These are phyloP conservation scores for Sistotremastrum suecicum DNA, from an alignment of 768 basidiomycete species.

Conservation along the genomic window DNA sequence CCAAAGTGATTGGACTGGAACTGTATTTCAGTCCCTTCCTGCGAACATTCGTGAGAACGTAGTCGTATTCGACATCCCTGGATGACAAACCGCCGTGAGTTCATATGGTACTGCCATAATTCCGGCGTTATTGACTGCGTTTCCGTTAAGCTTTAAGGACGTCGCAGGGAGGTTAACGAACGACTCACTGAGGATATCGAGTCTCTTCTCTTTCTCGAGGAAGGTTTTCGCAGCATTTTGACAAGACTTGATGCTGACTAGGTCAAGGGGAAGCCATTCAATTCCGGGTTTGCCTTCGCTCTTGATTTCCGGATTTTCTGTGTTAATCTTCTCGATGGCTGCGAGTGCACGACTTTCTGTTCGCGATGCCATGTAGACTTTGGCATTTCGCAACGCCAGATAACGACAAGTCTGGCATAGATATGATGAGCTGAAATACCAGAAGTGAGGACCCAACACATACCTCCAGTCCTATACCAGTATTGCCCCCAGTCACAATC, in stretches of 20 bases:
- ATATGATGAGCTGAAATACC: no score
- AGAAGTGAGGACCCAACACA: no score
- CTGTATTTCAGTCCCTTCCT: constrained; percentile 1
- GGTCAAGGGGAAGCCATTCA: constrained; percentile 8
- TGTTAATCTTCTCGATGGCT: constrained; percentile 5
- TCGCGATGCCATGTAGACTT: constrained; percentile 10
- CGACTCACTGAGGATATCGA: constrained; percentile 7
- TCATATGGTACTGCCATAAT: constrained; percentile 11
- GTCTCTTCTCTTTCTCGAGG: constrained; percentile 3
- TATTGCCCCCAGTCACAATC: constrained; percentile 3
- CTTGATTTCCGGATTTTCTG: neutral
- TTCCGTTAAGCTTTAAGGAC: neutral
- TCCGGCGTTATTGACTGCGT: neutral
- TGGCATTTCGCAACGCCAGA: constrained; percentile 6
- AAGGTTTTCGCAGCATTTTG: constrained; percentile 7
- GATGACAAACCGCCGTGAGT: constrained; percentile 1
- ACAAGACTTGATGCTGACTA: constrained; percentile 6
- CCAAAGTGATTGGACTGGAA: constrained; percentile 12
- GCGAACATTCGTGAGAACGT: constrained; percentile 1
- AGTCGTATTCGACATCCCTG: neutral
- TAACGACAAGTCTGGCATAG: neutral
- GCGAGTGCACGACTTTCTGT: constrained; percentile 5
- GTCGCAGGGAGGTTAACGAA: neutral
- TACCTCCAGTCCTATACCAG: constrained; percentile 7
- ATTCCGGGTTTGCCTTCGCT: neutral